Evolutionary conservation across 305 asterid genomes (phyloP).

Genomic region (Salvia sclarea): DNA sequence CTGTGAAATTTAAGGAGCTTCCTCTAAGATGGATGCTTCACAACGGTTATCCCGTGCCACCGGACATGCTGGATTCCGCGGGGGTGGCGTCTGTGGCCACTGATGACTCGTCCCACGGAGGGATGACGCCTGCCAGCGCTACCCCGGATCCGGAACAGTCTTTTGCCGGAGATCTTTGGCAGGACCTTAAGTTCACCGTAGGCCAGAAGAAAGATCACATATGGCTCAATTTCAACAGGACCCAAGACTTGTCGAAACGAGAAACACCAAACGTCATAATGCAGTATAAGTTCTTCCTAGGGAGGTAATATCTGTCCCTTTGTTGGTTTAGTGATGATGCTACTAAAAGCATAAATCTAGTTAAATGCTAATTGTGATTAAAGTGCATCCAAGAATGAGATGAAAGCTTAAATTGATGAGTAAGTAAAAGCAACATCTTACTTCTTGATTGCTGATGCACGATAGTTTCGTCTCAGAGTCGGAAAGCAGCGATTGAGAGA

Average conservation of each 20-base stretch:
- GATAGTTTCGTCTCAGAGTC: constrained; percentile 38
- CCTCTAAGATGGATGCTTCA: constrained; percentile 90
- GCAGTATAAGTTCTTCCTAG: constrained; percentile 68
- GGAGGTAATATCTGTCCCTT: constrained; percentile 59
- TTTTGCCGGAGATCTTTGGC: constrained; percentile 64
- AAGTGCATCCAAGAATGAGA: background rate
- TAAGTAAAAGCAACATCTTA: background rate
- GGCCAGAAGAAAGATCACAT: constrained; percentile 64
- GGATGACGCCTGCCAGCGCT: constrained; percentile 31
- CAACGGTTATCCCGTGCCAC: constrained; percentile 75
- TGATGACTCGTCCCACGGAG: constrained; percentile 52
- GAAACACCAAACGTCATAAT: constrained; percentile 45
- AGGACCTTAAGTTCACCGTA: constrained; percentile 54
- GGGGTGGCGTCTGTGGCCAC: constrained; percentile 45
- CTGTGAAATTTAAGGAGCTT: constrained; percentile 64
- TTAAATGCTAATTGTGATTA: no score
- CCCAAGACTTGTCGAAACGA: constrained; percentile 60
- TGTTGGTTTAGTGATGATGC: no score
- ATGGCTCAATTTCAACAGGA: constrained; percentile 48
- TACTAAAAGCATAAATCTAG: no score
- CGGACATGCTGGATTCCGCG: constrained; percentile 74
- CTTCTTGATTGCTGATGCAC: constrained; percentile 7
- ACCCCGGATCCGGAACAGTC: constrained; percentile 44
- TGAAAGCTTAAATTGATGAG: background rate
- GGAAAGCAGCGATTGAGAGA: constrained; percentile 77